These are phyloP conservation scores for Phanerochaete carnosa DNA, from an alignment of 768 basidiomycete species.

Conservation along the genomic window DNA sequence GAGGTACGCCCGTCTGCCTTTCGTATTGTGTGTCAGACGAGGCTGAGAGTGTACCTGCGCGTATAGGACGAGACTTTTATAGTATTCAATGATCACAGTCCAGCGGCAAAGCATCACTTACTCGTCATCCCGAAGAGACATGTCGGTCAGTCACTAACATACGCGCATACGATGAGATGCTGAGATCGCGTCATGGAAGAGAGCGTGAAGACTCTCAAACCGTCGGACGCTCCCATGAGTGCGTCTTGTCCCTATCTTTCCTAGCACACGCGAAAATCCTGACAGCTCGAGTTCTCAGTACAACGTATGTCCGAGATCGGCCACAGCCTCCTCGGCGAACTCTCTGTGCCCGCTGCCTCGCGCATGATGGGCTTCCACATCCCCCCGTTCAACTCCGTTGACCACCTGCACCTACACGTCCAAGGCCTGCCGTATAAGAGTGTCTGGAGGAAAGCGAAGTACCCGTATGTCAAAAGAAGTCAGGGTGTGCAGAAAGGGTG, in stretches of 20 bases:
- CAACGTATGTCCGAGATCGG: conserved; percentile 54
- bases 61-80: conserved; percentile 28
- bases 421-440: conserved; percentile 65
- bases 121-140: conserved; percentile 35
- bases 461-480: conserved; percentile 40
- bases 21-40: background rate
- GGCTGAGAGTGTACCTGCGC: background rate
- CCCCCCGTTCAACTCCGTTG: conserved; percentile 69
- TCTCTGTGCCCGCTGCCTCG: conserved; percentile 36
- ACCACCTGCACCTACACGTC: conserved; percentile 75
- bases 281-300: conserved; percentile 1
- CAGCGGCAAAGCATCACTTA: conserved; percentile 33
- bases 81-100: conserved; percentile 34
- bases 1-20: conserved; percentile 24
- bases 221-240: conserved; percentile 50
- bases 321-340: conserved; percentile 44
- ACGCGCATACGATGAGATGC: background rate
- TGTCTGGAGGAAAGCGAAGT: conserved; percentile 37
- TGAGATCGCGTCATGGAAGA: conserved; percentile 30
- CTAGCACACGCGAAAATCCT: background rate
- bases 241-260: conserved; percentile 18
- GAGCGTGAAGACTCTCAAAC: conserved; percentile 48
- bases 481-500: conserved; percentile 55
- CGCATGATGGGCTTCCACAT: conserved; percentile 83
- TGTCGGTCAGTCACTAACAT: conserved; percentile 26